Evolutionary conservation across 1,284 basidiomycete species (phyloP), one percentile per base, ranked within the genome.

Genomic region (Cryptococcus amylolentus): DNA sequence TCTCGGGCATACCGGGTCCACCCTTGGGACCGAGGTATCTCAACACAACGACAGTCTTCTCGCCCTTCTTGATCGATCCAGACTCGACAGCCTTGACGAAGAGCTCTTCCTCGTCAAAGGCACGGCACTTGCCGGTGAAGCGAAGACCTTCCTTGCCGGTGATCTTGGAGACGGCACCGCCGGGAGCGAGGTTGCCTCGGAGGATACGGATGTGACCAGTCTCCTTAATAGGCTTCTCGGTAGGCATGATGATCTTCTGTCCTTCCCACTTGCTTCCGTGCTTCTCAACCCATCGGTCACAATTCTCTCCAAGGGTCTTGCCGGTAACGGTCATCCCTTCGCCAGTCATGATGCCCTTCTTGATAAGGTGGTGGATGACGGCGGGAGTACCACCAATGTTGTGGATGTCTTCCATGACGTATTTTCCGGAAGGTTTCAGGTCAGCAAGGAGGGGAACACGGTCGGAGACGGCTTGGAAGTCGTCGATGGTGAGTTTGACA

Each of bases 401-500:
- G 81, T 97, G 90, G 37, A 98, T 82, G 73, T 98, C 93, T 79
- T 97, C 91, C 93, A 98, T 97, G 69, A 90, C 88, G 77, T 94
- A 97, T 80, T 88, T 88, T 27, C 93, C 93, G 28, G 89, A 91
- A 7, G 94, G 94, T 85, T 91, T 94, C 63, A 98, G 82, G 72
- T 98, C 91, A 35, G 91, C 91, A 14, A 98, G 83, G 80, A 89
- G 93, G n/a, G 95, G 95, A 0, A 91, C 91, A 67, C 84, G 86
- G 78, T 96, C 86, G 2, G 89, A 87, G 46, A 96, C 84, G 55
- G 76, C 78, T 78, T 95, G 91, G 82, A 97, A 95, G 78, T 98
- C 95, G 69, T 98, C 93, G 65, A 98, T 89, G 12, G 83, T 87
- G 54, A 98, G 84, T 38, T 86, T 82, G 58, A 98, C 81, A 52